Percentiles rank a stretch among this genome's conserved stretches.
phyloP scores from a whole-genome alignment of 805 yeast species.

The Candida taoyuanica region DNA sequence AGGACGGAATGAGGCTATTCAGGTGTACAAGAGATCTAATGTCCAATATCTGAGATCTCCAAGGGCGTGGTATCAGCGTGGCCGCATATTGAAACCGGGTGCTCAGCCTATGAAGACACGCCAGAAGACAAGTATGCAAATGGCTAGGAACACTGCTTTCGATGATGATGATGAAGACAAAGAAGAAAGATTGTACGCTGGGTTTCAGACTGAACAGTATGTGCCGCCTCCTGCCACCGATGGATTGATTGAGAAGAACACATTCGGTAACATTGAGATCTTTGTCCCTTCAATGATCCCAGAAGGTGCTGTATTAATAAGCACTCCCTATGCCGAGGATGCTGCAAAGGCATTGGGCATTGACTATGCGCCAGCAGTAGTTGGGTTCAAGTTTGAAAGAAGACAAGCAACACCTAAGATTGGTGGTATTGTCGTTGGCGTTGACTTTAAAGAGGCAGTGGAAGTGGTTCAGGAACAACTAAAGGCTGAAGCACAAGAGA shows the following conservation, averaged over 20 bases:
- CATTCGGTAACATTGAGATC: conserved; percentile 79
- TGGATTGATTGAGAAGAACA: conserved; percentile 70
- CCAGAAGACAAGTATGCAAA: conserved; percentile 27
- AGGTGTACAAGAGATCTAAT: conserved; percentile 64
- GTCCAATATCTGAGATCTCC: conserved; percentile 66
- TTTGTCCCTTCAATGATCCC: conserved; percentile 83
- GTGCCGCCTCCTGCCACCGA: conserved; percentile 50
- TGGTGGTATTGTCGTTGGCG: conserved; percentile 73
- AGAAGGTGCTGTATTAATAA: conserved; percentile 60
- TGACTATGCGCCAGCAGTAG: conserved; percentile 84
- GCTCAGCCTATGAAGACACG: conserved; percentile 55
- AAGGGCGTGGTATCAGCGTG: conserved; percentile 81
- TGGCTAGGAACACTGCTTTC: conserved; percentile 14
- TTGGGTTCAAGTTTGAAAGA: conserved; percentile 72
- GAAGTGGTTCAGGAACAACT: conserved; percentile 44
- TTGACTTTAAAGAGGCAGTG: conserved; percentile 58
- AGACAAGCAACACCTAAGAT: conserved; percentile 55
- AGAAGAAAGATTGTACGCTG: conserved; percentile 67
- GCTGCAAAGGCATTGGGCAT: conserved; percentile 71
- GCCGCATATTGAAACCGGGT: conserved; percentile 70
- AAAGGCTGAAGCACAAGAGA: conserved; percentile 38
- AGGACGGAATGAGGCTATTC: conserved; percentile 40
- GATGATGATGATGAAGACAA: conserved; percentile 34
- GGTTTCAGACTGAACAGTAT: conserved; percentile 69
- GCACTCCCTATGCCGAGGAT: conserved; percentile 47